These are phyloP conservation scores for Psidium guajava DNA, from an alignment of 345 rosid species.

Conservation along the genomic window DNA sequence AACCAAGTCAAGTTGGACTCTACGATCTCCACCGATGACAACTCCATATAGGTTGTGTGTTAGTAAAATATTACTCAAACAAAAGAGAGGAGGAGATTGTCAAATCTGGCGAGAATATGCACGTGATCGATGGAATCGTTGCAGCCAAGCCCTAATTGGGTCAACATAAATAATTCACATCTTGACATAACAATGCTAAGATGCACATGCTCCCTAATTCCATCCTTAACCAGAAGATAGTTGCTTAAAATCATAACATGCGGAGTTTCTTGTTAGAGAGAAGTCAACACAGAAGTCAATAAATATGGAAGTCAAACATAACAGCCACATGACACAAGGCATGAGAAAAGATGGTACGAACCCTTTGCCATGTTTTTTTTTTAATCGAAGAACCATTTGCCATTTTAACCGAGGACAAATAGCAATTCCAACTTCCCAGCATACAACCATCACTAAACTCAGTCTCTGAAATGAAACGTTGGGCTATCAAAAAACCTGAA, in stretches of 20 bases:
- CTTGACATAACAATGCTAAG: neutral
- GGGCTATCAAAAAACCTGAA: neutral
- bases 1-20: too few relatives aligned
- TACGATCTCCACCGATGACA: too few relatives aligned
- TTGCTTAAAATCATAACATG: neutral
- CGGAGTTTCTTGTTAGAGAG: fast-evolving
- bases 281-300: neutral
- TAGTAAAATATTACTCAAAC: too few relatives aligned
- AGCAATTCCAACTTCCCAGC: neutral
- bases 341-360: too few relatives aligned
- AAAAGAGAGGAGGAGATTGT: too few relatives aligned
- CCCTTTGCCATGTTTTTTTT: too few relatives aligned
- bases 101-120: too few relatives aligned
- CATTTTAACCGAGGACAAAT: neutral
- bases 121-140: neutral
- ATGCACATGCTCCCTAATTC: neutral
- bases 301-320: too few relatives aligned
- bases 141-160: neutral
- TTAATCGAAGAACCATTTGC: too few relatives aligned
- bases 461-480: neutral
- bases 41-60: too few relatives aligned
- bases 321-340: too few relatives aligned
- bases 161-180: neutral
- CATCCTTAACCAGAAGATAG: neutral
- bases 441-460: neutral